Evolutionary conservation across 192 early-diverging fungal species (phyloP), one percentile per base, ranked within the genome.

Genomic region (Phlyctochytrium bullatum): DNA sequence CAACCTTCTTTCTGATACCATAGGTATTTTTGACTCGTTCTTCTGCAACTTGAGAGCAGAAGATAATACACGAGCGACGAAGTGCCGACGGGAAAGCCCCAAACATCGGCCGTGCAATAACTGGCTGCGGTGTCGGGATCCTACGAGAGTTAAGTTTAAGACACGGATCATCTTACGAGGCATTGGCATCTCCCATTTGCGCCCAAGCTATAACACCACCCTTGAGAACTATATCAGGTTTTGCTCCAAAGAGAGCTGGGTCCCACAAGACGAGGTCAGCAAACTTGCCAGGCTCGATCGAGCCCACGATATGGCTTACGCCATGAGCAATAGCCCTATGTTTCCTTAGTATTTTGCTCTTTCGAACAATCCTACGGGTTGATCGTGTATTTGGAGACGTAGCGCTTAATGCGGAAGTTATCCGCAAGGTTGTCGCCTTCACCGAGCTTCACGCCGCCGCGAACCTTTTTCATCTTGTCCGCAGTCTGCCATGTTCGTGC

Each of bases 371-470:
- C 89, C 83, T 83, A 92, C 80, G 93, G 93, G 73, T 98, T 98
- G 74, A 98, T 93, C 1, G 96, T 97, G 75, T 98, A 98, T 76
- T 98, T 98, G 25, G 96, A 91, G 70, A 98, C 85, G 69, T 97
- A 98, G 17, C 96, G 83, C 69, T 85, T 85, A 69, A 93, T 91
- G 25, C 93, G 76, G 78, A 90, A 93, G 73, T 98, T 98, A 67
- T 98, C 94, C 1, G 86, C 88, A 20, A 73, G 76, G 1, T 80
- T 81, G 34, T 75, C 71, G 6, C 52, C 34, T 24, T 28, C 3
- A 12, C 60, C 68, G 0, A 61, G 75, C 0, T 32, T 16, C 47
- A 34, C 35, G 4, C 30, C 58, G 16, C 78, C 76, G 36, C 94
- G 80, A 61, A 90, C 84, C 25, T 83, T 71, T 77, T 95, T 94